Evolutionary conservation across 2,329 filamentous ascomycete species (phyloP).

Genomic region (Trichoderma lentiforme): DNA sequence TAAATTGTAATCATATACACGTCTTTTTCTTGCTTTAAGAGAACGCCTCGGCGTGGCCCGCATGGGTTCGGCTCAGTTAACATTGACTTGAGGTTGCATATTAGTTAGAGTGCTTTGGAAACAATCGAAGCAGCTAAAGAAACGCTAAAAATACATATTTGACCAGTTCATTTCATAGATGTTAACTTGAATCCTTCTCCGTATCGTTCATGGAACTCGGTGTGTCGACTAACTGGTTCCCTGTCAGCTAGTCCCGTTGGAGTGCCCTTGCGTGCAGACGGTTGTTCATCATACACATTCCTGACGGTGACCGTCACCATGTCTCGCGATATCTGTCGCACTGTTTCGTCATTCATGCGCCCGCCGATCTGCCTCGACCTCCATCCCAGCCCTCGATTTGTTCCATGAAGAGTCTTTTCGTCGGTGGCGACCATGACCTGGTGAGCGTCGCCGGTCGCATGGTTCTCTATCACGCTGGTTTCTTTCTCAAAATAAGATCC

Average conservation of each 20-base stretch:
- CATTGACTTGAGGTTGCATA: neutral
- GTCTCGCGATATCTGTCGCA: slow-evolving; percentile 22
- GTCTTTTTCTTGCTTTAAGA: too few species aligned
- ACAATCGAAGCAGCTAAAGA: neutral
- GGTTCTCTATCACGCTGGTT: slow-evolving; percentile 22
- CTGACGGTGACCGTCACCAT: neutral
- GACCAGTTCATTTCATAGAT: neutral
- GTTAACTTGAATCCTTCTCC: slow-evolving; percentile 16
- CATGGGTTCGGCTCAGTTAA: neutral
- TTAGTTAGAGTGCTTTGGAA: neutral
- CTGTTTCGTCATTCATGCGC: slow-evolving; percentile 20
- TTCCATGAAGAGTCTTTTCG: slow-evolving; percentile 22
- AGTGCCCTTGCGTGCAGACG: neutral
- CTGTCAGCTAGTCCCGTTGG: neutral
- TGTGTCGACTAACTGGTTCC: neutral
- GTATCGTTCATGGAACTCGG: slow-evolving; percentile 15
- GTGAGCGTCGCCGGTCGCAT: slow-evolving; percentile 23
- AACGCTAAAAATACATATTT: neutral
- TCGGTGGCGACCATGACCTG: slow-evolving; percentile 22
- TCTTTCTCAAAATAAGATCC: slow-evolving; percentile 17
- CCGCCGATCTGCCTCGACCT: slow-evolving; percentile 21
- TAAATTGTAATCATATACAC: too few species aligned
- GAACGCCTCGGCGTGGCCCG: too few species aligned
- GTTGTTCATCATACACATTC: neutral
- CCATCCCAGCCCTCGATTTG: slow-evolving; percentile 20